Conservation (phyloP, 148 eudicot species). For the Spergularia bocconei region DNA sequence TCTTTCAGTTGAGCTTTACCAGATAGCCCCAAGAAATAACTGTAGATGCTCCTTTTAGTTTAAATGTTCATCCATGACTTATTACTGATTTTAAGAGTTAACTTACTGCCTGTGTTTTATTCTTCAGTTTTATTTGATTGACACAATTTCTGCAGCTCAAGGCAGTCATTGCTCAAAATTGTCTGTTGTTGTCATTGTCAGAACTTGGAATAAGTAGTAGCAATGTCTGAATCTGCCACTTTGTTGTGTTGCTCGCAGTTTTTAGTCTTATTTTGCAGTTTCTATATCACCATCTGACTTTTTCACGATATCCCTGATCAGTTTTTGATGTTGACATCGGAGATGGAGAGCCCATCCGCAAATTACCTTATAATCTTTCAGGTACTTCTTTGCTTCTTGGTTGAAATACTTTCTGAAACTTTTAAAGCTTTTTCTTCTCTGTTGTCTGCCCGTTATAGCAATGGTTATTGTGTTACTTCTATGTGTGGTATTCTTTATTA, state of each 20-base stretch:
- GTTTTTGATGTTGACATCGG: conserved; percentile 98
- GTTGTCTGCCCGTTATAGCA: neutral
- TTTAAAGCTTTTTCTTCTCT: neutral
- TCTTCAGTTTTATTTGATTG: neutral
- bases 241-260: conserved; percentile 5
- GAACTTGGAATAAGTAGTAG: neutral
- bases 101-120: neutral
- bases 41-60: neutral
- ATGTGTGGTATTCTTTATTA: neutral
- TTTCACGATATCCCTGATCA: conserved; percentile 27
- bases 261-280: neutral
- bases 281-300: conserved; percentile 14
- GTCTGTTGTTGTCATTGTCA: neutral
- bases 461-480: conserved; percentile 1
- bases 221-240: neutral
- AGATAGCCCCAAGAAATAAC: neutral
- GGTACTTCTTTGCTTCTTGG: conserved; percentile 42
- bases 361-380: conserved; percentile 86
- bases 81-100: neutral
- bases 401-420: conserved; percentile 1
- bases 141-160: neutral
- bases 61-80: neutral
- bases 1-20: neutral
- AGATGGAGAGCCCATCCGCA: conserved; percentile 93
- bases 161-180: conserved; percentile 2